Conservation (phyloP, 495 filamentous ascomycete genomes). For the Paragyromitra xinjiangensis region DNA sequence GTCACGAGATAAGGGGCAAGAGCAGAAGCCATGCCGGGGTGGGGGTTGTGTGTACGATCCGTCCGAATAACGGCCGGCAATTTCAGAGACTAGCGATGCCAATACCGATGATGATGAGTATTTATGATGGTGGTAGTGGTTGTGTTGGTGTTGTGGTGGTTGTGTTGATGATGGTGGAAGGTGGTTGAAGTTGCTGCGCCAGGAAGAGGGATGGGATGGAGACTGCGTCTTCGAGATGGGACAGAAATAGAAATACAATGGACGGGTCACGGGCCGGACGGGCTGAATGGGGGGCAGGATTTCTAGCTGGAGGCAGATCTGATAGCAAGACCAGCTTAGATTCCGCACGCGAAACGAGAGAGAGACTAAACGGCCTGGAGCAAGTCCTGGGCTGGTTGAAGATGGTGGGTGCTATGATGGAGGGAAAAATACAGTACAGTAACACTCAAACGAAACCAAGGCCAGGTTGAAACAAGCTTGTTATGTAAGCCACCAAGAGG, state of each 20-base stretch:
- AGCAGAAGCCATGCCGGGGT: slow-evolving; percentile 44
- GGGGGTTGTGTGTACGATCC: slow-evolving; percentile 21
- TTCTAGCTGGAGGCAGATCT: background rate
- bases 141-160: background rate
- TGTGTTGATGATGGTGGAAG: slow-evolving; percentile 8
- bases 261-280: slow-evolving; percentile 24
- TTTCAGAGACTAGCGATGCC: slow-evolving; percentile 16
- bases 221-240: slow-evolving; percentile 10
- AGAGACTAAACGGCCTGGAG: too few species aligned
- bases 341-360: too few species aligned
- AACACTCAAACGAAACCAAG: background rate
- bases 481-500: slow-evolving; percentile 37
- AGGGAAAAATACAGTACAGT: background rate
- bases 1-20: slow-evolving; percentile 36
- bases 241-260: background rate
- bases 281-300: slow-evolving; percentile 6
- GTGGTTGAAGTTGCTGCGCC: slow-evolving; percentile 24
- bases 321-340: too few species aligned
- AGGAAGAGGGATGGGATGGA: slow-evolving; percentile 18
- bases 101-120: slow-evolving; percentile 9
- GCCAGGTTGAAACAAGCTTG: slow-evolving; percentile 26
- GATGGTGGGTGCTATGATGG: background rate
- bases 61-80: slow-evolving; percentile 23
- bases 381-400: background rate
- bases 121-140: background rate